A percentile compares a stretch with the other conserved stretches of the same genome.
Conservation (phyloP, 768 basidiomycete species). For the Lactarius sanguifluus region DNA sequence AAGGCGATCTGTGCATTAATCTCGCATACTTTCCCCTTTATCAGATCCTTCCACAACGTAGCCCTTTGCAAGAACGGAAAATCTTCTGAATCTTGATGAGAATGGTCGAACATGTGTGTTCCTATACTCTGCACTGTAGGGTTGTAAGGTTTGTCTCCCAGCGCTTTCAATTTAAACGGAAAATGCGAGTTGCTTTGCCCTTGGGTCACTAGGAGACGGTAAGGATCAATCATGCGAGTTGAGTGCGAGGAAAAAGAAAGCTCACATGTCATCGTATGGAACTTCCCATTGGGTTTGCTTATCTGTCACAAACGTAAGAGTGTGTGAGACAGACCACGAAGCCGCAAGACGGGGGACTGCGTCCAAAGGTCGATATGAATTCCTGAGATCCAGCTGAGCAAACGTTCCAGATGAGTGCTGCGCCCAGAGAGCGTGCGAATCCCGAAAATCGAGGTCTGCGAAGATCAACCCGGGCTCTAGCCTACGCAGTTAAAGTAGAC, state of each 20-base stretch:
- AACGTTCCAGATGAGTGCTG: constrained; percentile 76
- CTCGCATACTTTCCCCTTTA: constrained; percentile 48
- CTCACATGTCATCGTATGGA: constrained; percentile 77
- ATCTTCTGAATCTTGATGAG: constrained; percentile 47
- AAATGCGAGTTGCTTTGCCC: constrained; percentile 33
- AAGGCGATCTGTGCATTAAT: constrained; percentile 63
- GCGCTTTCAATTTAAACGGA: constrained; percentile 46
- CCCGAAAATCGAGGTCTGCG: constrained; percentile 66
- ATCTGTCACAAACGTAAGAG: constrained; percentile 66
- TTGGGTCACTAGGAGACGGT: constrained; percentile 40
- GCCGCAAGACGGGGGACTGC: constrained; percentile 60
- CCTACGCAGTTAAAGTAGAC: constrained; percentile 26
- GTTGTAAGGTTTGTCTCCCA: constrained; percentile 56
- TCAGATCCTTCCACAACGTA: constrained; percentile 57
- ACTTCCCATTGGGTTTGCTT: constrained; percentile 54
- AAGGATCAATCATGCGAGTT: not conserved
- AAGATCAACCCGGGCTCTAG: not conserved
- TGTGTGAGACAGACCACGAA: constrained; percentile 66
- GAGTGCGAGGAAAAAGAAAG: not conserved
- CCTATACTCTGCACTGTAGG: constrained; percentile 61
- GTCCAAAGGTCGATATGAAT: constrained; percentile 63
- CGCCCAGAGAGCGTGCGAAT: constrained; percentile 71
- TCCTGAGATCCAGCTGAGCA: constrained; percentile 73
- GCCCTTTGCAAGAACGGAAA: constrained; percentile 59
- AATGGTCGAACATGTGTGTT: constrained; percentile 42